Evolutionary conservation across 2,329 filamentous ascomycete species (phyloP), one percentile per base, ranked within the genome.

Genomic region (Cordyceps fumosorosea): DNA sequence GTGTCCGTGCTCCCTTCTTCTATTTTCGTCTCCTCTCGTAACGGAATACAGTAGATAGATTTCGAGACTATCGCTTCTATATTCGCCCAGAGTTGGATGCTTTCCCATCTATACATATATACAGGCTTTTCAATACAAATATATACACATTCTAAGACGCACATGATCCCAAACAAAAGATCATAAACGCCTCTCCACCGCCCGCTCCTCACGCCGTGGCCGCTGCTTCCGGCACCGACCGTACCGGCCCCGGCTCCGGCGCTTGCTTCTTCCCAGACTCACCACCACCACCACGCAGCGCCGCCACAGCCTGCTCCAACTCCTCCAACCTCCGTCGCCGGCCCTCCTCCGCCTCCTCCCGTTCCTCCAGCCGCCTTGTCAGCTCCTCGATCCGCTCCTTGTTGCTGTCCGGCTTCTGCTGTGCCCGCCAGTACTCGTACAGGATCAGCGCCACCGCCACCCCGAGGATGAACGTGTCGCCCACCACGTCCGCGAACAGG

Each of bases 401-500:
- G 67, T 84, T 85, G 60, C 75, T 66, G 67, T 88, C 85, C 10
- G 85, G 84, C 71, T 88, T 88, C 66, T 79, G 75, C n/a, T 80
- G 78, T 8, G 81, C 75, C 66, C 79, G 81, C 71, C 83, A 82
- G 65, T 83, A 86, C 73, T 88, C 85, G 71, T 84, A 88, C 42
- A 87, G 73, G 62, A 88, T 80, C 56, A 88, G 70, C 22, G 72
- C 78, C 16, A 77, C 75, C 7, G 84, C 85, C 29, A 88, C 84
- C 6, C 78, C 69, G 22, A 88, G 77, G 64, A 88, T 87, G 69
- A 88, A 88, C 18, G 77, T 75, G 66, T 88, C 85, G 47, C 85
- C 85, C 56, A 85, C 75, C 18, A 88, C 85, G 68, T 88, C 85
- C 48, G 85, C 86, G 67, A 88, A 88, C 8, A 88, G 74, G 67